These are phyloP conservation scores for Kurtzmaniella quercitrusa DNA, from an alignment of 1,139 yeast species.

Conservation along the genomic window DNA sequence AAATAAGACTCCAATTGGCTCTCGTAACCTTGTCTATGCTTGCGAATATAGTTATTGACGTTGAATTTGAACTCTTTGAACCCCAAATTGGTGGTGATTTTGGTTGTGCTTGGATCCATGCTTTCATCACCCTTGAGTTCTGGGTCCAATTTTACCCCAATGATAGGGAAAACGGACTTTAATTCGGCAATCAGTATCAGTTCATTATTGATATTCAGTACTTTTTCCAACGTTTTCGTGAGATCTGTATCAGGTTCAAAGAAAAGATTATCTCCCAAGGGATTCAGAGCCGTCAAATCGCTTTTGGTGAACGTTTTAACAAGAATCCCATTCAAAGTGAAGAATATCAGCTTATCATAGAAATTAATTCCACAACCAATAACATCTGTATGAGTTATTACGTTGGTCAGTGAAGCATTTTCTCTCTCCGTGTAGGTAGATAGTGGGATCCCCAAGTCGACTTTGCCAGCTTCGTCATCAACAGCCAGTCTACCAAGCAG, in stretches of 20 bases:
- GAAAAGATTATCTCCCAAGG: constrained; percentile 26
- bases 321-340: constrained; percentile 76
- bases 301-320: constrained; percentile 28
- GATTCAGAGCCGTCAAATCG: constrained; percentile 24
- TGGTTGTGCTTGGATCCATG: constrained; percentile 10
- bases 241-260: constrained; percentile 10
- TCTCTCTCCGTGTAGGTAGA: constrained; percentile 18
- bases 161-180: constrained; percentile 33
- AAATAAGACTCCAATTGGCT: constrained; percentile 16
- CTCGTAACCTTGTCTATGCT: constrained; percentile 27
- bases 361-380: constrained; percentile 86
- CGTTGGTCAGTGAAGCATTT: constrained; percentile 11
- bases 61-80: constrained; percentile 63
- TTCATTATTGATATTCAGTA: background rate
- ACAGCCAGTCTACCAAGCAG: constrained; percentile 28
- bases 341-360: constrained; percentile 58
- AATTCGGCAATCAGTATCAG: constrained; percentile 5
- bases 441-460: constrained; percentile 36
- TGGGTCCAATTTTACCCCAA: constrained; percentile 34
- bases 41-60: constrained; percentile 59
- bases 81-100: constrained; percentile 70
- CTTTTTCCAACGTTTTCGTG: background rate
- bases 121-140: constrained; percentile 14
- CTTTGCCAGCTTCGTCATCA: constrained; percentile 28
- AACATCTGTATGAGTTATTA: constrained; percentile 43